These are phyloP conservation scores for Prinsepia uniflora DNA, from an alignment of 306 rosid species.

Conservation along the genomic window DNA sequence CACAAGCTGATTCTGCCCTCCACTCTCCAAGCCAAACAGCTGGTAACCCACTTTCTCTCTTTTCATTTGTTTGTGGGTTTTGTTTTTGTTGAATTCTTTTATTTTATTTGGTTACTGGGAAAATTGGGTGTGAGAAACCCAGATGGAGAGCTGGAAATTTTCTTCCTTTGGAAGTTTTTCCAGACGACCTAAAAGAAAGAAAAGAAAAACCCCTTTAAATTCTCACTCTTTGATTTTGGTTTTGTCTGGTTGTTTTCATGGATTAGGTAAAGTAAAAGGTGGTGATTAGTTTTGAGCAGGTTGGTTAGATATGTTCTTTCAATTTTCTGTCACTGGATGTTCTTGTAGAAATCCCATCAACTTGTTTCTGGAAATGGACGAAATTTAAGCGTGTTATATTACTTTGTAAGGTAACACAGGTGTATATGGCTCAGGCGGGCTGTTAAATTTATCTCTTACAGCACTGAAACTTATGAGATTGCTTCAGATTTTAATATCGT, in stretches of 20 bases:
- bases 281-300: not conserved
- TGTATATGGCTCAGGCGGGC: not conserved
- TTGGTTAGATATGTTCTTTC: not conserved
- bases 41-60: slow-evolving; percentile 54
- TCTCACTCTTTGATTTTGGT: not conserved
- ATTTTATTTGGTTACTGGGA: slow-evolving; percentile 16
- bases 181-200: not conserved
- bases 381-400: not conserved
- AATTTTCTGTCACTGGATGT: not conserved
- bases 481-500: not conserved
- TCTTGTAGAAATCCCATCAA: not conserved
- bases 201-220: not conserved
- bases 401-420: not conserved
- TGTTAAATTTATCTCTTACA: not conserved
- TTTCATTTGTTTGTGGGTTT: not conserved
- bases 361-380: not conserved
- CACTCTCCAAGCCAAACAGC: slow-evolving; percentile 55
- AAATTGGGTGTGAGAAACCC: slow-evolving; percentile 22
- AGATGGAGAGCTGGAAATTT: not conserved
- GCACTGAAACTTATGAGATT: slow-evolving; percentile 10
- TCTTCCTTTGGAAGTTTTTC: not conserved
- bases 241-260: too few species aligned
- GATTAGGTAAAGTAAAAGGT: too few species aligned
- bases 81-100: slow-evolving; percentile 6
- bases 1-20: slow-evolving; percentile 76